Conservation (phyloP, 2,329 filamentous ascomycete genomes). For the Bimuria novae-zelandiae region DNA sequence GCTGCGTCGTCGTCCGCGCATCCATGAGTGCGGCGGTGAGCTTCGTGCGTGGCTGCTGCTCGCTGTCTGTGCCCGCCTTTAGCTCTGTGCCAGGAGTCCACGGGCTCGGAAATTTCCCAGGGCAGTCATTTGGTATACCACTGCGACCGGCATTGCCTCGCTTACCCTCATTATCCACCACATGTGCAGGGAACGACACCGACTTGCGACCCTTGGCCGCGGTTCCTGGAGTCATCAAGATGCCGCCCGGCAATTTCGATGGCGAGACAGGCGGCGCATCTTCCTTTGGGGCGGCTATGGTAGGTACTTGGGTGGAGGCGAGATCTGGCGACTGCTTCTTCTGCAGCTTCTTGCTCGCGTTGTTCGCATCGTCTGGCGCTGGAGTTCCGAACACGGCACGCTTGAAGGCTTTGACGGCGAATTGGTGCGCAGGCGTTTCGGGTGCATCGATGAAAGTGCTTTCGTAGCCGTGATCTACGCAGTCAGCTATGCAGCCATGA, state of each 20-base stretch:
- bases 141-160: conserved; percentile 51
- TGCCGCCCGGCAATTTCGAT: conserved; percentile 62
- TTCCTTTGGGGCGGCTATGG: conserved; percentile 28
- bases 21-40: conserved; percentile 53
- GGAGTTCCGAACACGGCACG: conserved; percentile 69
- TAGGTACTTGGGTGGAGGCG: conserved; percentile 26
- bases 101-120: conserved; percentile 57
- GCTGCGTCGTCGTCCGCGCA: conserved; percentile 48
- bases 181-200: conserved; percentile 63
- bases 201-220: conserved; percentile 61
- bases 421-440: conserved; percentile 68
- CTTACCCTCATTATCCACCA: conserved; percentile 61
- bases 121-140: conserved; percentile 53
- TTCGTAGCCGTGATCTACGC: conserved; percentile 38
- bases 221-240: conserved; percentile 67
- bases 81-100: conserved; percentile 51
- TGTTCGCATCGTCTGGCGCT: conserved; percentile 52
- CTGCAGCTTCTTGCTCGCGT: conserved; percentile 26
- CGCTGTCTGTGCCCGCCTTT: conserved; percentile 30
- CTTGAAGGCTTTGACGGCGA: conserved; percentile 69
- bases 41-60: conserved; percentile 46
- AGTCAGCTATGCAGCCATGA: conserved; percentile 17
- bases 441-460: conserved; percentile 59
- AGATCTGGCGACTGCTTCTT: conserved; percentile 29
- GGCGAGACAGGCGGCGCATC: conserved; percentile 48